Conservation (phyloP, 495 filamentous ascomycete genomes). For the Opeltia flavorubescens region DNA sequence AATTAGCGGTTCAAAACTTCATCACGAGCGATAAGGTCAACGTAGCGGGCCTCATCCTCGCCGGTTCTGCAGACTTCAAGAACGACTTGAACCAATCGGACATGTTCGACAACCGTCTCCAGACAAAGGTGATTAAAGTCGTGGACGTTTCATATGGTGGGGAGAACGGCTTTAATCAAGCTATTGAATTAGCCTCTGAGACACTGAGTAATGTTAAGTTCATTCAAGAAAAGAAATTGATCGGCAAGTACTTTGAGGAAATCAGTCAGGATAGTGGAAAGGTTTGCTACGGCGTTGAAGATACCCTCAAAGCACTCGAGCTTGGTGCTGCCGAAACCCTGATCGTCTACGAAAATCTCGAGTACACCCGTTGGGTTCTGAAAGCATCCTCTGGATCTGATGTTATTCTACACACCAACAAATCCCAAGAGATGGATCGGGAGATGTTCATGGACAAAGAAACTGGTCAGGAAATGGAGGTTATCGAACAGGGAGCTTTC, state of each 20-base stretch:
- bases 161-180: constrained; percentile 99
- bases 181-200: constrained; percentile 86
- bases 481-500: constrained; percentile 72
- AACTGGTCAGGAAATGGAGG: constrained; percentile 92
- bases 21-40: constrained; percentile 98
- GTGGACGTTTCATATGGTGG: constrained; percentile 98
- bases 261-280: constrained; percentile 93
- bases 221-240: constrained; percentile 99
- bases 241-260: constrained; percentile 96
- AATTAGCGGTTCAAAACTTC: constrained; percentile 94
- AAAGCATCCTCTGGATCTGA: constrained; percentile 60
- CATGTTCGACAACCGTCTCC: constrained; percentile 84
- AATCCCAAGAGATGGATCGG: constrained; percentile 67
- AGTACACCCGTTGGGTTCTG: constrained; percentile 79
- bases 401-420: constrained; percentile 73
- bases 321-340: constrained; percentile 86
- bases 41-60: constrained; percentile 83
- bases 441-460: constrained; percentile 86
- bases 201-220: constrained; percentile 99
- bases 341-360: constrained; percentile 96
- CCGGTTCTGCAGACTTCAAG: constrained; percentile 98
- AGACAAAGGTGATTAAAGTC: constrained; percentile 93
- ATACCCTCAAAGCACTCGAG: constrained; percentile 95
- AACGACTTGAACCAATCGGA: constrained; percentile 96
- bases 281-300: constrained; percentile 94